Conservation (phyloP, 1,284 basidiomycete genomes). For the Singerocomus rubriflavus region DNA sequence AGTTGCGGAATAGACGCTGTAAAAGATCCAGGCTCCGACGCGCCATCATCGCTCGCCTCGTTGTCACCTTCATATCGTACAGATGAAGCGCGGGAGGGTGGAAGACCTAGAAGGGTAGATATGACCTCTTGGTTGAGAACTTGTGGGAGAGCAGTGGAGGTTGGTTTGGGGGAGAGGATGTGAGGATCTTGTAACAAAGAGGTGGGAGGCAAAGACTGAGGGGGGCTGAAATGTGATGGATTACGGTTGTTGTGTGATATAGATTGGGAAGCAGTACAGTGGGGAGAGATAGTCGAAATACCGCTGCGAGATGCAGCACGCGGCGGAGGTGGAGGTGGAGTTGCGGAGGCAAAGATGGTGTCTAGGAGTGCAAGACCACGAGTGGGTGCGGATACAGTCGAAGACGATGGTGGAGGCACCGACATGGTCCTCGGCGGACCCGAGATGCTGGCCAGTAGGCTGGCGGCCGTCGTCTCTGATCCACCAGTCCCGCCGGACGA, state of each 20-base stretch:
- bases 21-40: conserved; percentile 40
- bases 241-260: conserved; percentile 5
- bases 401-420: conserved; percentile 29
- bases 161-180: conserved; percentile 47
- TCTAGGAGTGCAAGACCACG: conserved; percentile 46
- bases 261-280: conserved; percentile 7
- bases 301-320: conserved; percentile 19
- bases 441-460: conserved; percentile 25
- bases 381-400: conserved; percentile 23
- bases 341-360: conserved; percentile 52
- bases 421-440: conserved; percentile 30
- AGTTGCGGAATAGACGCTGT: conserved; percentile 37
- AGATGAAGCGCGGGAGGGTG: conserved; percentile 51
- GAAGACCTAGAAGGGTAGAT: conserved; percentile 51
- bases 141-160: conserved; percentile 46
- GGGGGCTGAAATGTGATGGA: conserved; percentile 1
- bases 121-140: conserved; percentile 65
- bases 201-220: conserved; percentile 13
- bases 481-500: conserved; percentile 14
- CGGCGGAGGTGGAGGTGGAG: conserved; percentile 12
- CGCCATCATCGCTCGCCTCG: conserved; percentile 49
- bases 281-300: conserved; percentile 12
- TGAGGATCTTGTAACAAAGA: conserved; percentile 30
- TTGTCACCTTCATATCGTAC: conserved; percentile 61
- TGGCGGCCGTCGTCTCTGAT: conserved; percentile 30